Percentiles rank a stretch among this genome's conserved stretches.
These are phyloP conservation scores for Lenzites betulinus DNA, from an alignment of 768 basidiomycete genomes.

Conservation along the genomic window DNA sequence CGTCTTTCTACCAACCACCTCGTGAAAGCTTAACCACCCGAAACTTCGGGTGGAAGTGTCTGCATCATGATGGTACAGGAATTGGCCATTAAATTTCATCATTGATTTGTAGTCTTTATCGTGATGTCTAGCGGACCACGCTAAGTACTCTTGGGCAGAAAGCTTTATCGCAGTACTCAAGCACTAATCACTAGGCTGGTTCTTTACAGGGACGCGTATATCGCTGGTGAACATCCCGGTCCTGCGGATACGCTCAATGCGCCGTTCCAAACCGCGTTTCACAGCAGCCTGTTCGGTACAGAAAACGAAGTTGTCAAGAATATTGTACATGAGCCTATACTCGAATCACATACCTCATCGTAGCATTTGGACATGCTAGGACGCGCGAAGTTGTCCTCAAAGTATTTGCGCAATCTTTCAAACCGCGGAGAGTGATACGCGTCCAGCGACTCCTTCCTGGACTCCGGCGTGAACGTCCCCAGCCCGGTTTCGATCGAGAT, in stretches of 20 bases:
- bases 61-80: no score
- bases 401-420: conserved; percentile 50
- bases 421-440: conserved; percentile 48
- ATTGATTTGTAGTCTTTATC: no score
- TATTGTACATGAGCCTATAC: background rate
- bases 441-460: conserved; percentile 45
- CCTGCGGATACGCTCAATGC: background rate
- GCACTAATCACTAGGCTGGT: no score
- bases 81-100: no score
- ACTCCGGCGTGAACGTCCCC: conserved; percentile 51
- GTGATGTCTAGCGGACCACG: no score
- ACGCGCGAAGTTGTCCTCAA: conserved; percentile 29
- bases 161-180: no score
- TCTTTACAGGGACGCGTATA: background rate
- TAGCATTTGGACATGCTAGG: background rate
- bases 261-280: background rate
- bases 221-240: background rate
- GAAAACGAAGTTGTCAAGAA: no score
- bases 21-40: no score
- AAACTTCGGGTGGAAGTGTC: no score
- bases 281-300: background rate
- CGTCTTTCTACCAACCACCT: no score
- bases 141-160: no score
- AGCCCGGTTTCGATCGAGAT: conserved; percentile 48
- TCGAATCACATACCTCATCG: background rate